Evolutionary conservation across 768 basidiomycete species (phyloP).

Genomic region (Mycena venus): DNA sequence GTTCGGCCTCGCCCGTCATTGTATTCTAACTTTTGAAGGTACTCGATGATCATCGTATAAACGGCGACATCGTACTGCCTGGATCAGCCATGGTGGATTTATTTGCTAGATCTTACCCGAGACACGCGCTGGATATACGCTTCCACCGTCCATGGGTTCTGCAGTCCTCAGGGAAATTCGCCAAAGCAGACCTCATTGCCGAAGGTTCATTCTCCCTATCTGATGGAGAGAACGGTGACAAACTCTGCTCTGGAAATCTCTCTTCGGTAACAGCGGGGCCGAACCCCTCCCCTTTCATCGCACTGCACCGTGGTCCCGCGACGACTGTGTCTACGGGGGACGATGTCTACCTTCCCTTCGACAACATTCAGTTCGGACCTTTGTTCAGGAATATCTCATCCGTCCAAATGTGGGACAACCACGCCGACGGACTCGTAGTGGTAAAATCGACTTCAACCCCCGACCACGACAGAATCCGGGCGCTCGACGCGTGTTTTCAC

Average conservation of each 20-base stretch:
- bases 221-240: constrained; percentile 35
- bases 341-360: constrained; percentile 46
- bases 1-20: no score
- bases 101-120: constrained; percentile 35
- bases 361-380: constrained; percentile 49
- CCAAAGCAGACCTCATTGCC: constrained; percentile 37
- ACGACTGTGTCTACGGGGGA: background rate
- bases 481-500: constrained; percentile 52
- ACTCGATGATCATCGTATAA: constrained; percentile 49
- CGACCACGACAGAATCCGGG: constrained; percentile 49
- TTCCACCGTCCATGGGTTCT: constrained; percentile 50
- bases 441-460: constrained; percentile 38
- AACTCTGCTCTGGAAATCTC: constrained; percentile 47
- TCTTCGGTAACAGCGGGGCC: background rate
- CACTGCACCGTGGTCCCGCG: background rate
- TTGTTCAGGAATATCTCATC: constrained; percentile 45
- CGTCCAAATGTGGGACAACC: constrained; percentile 45
- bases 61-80: constrained; percentile 49
- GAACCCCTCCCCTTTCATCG: background rate
- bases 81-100: constrained; percentile 50
- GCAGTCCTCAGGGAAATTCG: constrained; percentile 39
- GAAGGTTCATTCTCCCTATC: constrained; percentile 41
- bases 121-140: constrained; percentile 27
- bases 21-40: background rate
- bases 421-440: constrained; percentile 45